Evolutionary conservation across 1,139 yeast genomes (phyloP).

Genomic region (Pichiaceae sp.): DNA sequence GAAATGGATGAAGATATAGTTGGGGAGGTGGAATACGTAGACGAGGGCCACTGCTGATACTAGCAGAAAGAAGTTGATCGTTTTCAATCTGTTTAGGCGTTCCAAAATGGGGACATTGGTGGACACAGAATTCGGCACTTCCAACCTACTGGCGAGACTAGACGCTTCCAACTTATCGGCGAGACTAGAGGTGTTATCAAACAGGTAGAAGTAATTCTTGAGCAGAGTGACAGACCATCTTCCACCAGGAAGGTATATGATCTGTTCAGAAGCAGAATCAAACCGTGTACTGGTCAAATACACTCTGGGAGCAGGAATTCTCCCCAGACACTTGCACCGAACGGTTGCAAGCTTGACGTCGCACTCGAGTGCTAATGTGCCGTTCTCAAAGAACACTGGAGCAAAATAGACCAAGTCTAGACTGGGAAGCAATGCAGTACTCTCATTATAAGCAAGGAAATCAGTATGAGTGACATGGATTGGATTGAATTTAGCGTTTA

Average conservation of each 20-base stretch:
- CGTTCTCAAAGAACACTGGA: constrained; percentile 22
- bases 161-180: no score
- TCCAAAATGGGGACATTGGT: no score
- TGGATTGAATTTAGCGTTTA: background rate
- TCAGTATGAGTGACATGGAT: background rate
- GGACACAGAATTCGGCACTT: constrained; percentile 2
- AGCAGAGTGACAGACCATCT: no score
- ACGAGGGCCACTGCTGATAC: no score
- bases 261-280: constrained; percentile 14
- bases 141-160: constrained; percentile 2
- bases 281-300: constrained; percentile 17
- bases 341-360: constrained; percentile 14
- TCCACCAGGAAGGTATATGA: constrained; percentile 8
- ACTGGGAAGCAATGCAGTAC: constrained; percentile 11
- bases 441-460: background rate
- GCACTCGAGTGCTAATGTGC: constrained; percentile 15
- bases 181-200: no score
- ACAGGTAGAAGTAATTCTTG: background rate
- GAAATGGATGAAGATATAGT: no score
- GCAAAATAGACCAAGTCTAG: constrained; percentile 18
- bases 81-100: no score
- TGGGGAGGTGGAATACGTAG: no score
- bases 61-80: no score
- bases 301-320: constrained; percentile 15
- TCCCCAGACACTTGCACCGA: constrained; percentile 17